Conservation (phyloP, 2,329 filamentous ascomycete genomes). For the Sphaceloma murrayae region DNA sequence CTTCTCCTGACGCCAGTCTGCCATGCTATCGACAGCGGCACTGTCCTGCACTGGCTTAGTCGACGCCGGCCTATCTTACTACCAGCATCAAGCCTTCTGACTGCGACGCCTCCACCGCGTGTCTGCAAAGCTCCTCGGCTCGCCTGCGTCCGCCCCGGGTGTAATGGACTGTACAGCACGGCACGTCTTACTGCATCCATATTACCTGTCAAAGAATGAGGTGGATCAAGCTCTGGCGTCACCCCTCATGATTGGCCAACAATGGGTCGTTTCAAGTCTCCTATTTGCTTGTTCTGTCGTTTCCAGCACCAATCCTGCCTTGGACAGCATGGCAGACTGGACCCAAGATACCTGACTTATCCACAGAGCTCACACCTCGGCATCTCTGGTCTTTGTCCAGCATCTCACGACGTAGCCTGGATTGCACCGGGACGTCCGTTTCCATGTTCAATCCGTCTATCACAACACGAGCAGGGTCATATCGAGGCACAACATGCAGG, state of each 20-base stretch:
- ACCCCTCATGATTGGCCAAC: neutral
- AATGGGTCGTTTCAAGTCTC: neutral
- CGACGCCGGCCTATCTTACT: neutral
- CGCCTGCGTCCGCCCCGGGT: neutral
- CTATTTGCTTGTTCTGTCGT: neutral
- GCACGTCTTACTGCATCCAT: neutral
- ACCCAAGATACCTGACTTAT: neutral
- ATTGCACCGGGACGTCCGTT: too few species aligned
- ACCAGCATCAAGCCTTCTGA: slow-evolving; percentile 1
- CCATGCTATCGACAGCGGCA: neutral
- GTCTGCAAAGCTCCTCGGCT: slow-evolving; percentile 8
- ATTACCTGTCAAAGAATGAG: slow-evolving; percentile 12
- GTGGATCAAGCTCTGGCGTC: slow-evolving; percentile 1
- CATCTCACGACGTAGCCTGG: too few species aligned
- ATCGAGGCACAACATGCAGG: too few species aligned
- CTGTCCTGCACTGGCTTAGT: slow-evolving; percentile 3
- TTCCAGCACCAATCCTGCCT: slow-evolving; percentile 5
- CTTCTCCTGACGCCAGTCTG: neutral
- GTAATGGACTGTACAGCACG: too few species aligned
- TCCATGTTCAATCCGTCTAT: too few species aligned
- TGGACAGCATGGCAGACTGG: neutral
- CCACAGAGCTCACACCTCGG: too few species aligned
- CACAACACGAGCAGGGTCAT: too few species aligned
- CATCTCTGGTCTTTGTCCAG: too few species aligned
- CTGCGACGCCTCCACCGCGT: slow-evolving; percentile 7